Conservation (phyloP, 495 filamentous ascomycete species). For the Penicillium antarcticum region DNA sequence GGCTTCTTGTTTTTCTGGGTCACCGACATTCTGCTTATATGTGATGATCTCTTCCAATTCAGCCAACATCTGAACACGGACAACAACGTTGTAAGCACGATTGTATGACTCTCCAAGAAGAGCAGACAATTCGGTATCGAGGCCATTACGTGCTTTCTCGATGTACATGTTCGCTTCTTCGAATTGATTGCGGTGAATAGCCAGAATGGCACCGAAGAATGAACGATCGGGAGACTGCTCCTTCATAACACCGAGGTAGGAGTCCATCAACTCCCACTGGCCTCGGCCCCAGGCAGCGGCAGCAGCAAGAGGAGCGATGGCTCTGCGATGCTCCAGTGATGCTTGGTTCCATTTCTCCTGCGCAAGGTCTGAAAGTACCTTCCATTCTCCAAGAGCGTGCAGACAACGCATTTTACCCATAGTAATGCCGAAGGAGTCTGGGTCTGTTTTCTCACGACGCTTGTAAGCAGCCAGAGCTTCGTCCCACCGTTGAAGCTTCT, state of each 20-base stretch:
- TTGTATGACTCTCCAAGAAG: slow-evolving; percentile 96
- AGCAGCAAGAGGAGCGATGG: slow-evolving; percentile 88
- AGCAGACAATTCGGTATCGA: slow-evolving; percentile 92
- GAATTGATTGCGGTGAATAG: slow-evolving; percentile 92
- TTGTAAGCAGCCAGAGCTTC: slow-evolving; percentile 93
- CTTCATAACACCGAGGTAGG: slow-evolving; percentile 93
- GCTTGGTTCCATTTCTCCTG: slow-evolving; percentile 93
- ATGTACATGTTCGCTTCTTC: slow-evolving; percentile 81
- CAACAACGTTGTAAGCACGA: slow-evolving; percentile 90
- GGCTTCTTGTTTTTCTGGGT: slow-evolving; percentile 78
- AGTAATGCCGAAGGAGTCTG: slow-evolving; percentile 79
- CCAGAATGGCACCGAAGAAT: slow-evolving; percentile 94
- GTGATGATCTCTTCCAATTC: slow-evolving; percentile 97
- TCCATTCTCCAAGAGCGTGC: slow-evolving; percentile 97
- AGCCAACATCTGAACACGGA: slow-evolving; percentile 96
- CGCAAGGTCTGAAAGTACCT: slow-evolving; percentile 78
- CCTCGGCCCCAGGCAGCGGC: slow-evolving; percentile 97
- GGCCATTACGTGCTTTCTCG: slow-evolving; percentile 83
- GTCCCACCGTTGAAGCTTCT: slow-evolving; percentile 97
- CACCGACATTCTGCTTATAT: slow-evolving; percentile 84
- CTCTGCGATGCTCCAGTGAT: slow-evolving; percentile 73
- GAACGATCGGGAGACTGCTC: slow-evolving; percentile 85
- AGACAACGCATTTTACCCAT: slow-evolving; percentile 99
- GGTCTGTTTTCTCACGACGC: slow-evolving; percentile 68
- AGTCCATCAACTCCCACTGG: slow-evolving; percentile 97